phyloP scores from a whole-genome alignment of 2,329 filamentous ascomycete species.

The Chalaropsis ovoidea region DNA sequence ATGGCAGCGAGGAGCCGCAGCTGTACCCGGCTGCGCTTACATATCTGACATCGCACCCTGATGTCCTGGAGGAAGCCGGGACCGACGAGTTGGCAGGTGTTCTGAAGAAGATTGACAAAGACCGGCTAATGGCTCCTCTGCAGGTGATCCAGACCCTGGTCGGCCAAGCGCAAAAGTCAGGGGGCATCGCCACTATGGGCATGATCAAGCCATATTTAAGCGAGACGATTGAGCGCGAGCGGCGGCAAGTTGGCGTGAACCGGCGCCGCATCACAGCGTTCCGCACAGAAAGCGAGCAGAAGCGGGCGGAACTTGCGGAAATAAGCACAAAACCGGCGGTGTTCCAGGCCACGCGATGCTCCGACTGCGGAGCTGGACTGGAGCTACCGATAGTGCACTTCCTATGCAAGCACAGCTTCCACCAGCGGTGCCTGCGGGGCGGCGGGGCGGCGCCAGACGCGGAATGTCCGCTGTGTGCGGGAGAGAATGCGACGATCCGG shows the following conservation, averaged over 20 bases:
- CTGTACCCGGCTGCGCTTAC: slow-evolving; percentile 85
- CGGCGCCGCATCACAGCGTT: slow-evolving; percentile 73
- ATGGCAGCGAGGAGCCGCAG: slow-evolving; percentile 81
- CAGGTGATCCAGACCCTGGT: slow-evolving; percentile 93
- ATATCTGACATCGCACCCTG: slow-evolving; percentile 80
- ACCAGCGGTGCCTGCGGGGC: slow-evolving; percentile 67
- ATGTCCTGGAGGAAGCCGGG: slow-evolving; percentile 75
- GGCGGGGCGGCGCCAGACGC: slow-evolving; percentile 45
- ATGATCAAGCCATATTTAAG: slow-evolving; percentile 91
- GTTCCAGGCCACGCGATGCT: slow-evolving; percentile 83
- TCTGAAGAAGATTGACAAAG: slow-evolving; percentile 75
- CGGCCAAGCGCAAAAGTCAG: slow-evolving; percentile 36
- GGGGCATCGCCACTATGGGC: slow-evolving; percentile 83
- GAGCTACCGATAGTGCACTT: slow-evolving; percentile 92
- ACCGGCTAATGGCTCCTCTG: slow-evolving; percentile 86
- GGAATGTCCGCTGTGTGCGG: slow-evolving; percentile 78
- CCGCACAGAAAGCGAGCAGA: slow-evolving; percentile 68
- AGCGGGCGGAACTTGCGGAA: slow-evolving; percentile 67
- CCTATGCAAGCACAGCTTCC: slow-evolving; percentile 92
- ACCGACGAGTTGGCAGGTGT: slow-evolving; percentile 69
- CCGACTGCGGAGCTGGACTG: slow-evolving; percentile 64
- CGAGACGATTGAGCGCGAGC: slow-evolving; percentile 78
- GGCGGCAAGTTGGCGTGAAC: slow-evolving; percentile 72
- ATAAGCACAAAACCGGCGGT: slow-evolving; percentile 70
- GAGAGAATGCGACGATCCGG: slow-evolving; percentile 75